Evolutionary conservation across 1,284 basidiomycete genomes (phyloP).

Genomic region (Malassezia caprae): DNA sequence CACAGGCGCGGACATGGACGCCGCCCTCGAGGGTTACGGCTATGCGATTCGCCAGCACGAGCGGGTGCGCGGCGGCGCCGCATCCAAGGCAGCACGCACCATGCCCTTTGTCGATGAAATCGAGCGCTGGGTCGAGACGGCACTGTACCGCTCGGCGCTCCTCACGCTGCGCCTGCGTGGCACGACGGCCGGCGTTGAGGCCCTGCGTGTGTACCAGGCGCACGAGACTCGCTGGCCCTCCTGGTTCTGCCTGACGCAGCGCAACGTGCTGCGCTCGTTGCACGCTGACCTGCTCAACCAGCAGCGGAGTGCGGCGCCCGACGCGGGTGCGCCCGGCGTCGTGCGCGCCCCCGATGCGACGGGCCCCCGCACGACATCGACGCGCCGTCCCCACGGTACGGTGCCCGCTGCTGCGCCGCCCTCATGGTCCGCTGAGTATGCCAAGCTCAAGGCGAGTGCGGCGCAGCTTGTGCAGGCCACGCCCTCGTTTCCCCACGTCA

Average conservation of each 20-base stretch:
- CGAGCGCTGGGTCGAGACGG: conserved; percentile 42
- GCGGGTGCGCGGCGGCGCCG: conserved; percentile 32
- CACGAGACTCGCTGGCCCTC: conserved; percentile 37
- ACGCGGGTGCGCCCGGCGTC: conserved; percentile 22
- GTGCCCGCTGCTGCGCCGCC: conserved; percentile 23
- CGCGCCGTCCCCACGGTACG: conserved; percentile 27
- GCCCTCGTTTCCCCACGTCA: conserved; percentile 72
- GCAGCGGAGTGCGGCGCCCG: conserved; percentile 23
- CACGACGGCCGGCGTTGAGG: conserved; percentile 24
- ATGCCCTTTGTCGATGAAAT: conserved; percentile 37
- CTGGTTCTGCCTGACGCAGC: conserved; percentile 41
- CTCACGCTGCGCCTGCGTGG: conserved; percentile 32
- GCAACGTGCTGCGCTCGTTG: conserved; percentile 37
- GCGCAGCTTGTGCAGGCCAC: conserved; percentile 37
- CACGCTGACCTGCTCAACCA: conserved; percentile 35
- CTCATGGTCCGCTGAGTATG: conserved; percentile 38
- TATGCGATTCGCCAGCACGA: conserved; percentile 43
- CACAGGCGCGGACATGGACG: conserved; percentile 20
- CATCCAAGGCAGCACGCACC: conserved; percentile 34
- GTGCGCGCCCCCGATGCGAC: not conserved
- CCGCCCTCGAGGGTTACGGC: conserved; percentile 36
- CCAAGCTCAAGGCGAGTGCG: conserved; percentile 24
- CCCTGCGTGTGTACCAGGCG: conserved; percentile 43
- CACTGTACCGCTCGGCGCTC: conserved; percentile 42
- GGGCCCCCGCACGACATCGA: conserved; percentile 27